phyloP scores from a whole-genome alignment of 1,284 basidiomycete genomes.

The Trametes sp. region DNA sequence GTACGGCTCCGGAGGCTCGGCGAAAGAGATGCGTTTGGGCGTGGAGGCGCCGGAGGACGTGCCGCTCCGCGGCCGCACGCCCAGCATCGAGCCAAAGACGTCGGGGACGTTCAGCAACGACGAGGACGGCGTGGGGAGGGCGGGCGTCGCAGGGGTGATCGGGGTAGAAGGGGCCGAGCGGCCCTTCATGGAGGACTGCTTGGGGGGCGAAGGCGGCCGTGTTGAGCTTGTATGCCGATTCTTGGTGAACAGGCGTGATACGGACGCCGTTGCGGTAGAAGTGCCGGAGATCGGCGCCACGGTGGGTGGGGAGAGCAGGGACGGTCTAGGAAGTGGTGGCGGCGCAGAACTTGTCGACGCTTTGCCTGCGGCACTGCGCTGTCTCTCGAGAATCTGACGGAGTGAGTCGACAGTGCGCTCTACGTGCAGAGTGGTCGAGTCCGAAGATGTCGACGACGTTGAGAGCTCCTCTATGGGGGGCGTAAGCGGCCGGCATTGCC shows the following conservation, averaged over 20 bases:
- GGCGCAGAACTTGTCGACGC: slow-evolving; percentile 35
- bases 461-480: slow-evolving; percentile 65
- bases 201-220: slow-evolving; percentile 43
- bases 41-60: slow-evolving; percentile 55
- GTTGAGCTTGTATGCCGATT: slow-evolving; percentile 44
- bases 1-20: slow-evolving; percentile 72
- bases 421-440: slow-evolving; percentile 56
- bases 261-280: slow-evolving; percentile 75
- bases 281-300: slow-evolving; percentile 61
- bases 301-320: slow-evolving; percentile 48
- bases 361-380: slow-evolving; percentile 41
- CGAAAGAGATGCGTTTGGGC: slow-evolving; percentile 81
- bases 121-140: slow-evolving; percentile 37
- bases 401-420: slow-evolving; percentile 68
- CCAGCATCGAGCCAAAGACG: slow-evolving; percentile 37
- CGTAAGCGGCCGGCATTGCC: slow-evolving; percentile 50
- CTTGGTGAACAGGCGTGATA: slow-evolving; percentile 74
- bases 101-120: slow-evolving; percentile 42
- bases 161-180: slow-evolving; percentile 51
- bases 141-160: slow-evolving; percentile 34
- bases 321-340: slow-evolving; percentile 47
- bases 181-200: slow-evolving; percentile 53
- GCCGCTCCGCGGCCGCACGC: slow-evolving; percentile 28
- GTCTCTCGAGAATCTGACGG: slow-evolving; percentile 72
- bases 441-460: slow-evolving; percentile 49